These are phyloP conservation scores for grape (Vitis vinifera) DNA, from an alignment of 164 flowering plant genomes.

Conservation along the genomic window DNA sequence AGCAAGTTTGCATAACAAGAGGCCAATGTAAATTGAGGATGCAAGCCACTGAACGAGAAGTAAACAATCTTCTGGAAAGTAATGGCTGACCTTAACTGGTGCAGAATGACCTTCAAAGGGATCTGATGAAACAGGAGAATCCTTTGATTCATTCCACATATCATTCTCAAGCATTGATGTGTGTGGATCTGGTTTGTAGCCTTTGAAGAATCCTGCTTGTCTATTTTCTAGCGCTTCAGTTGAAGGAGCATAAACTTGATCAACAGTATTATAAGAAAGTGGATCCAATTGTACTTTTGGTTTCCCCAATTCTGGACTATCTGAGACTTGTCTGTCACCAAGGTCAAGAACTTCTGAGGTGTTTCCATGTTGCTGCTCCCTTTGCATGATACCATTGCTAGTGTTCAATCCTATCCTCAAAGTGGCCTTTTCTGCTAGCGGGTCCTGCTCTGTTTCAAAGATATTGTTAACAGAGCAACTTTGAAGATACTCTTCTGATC, in stretches of 20 bases:
- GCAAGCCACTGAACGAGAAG: neutral
- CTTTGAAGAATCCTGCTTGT: constrained; percentile 18
- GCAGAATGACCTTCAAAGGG: constrained; percentile 22
- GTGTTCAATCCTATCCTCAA: constrained; percentile 13
- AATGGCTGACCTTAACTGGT: constrained; percentile 32
- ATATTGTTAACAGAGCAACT: constrained; percentile 17
- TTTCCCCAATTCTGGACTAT: constrained; percentile 14
- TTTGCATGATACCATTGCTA: constrained; percentile 17
- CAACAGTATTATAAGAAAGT: constrained; percentile 27
- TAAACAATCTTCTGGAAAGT: neutral
- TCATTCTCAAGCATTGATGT: constrained; percentile 13
- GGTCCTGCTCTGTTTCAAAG: constrained; percentile 22
- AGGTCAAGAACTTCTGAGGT: constrained; percentile 18
- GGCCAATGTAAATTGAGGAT: neutral
- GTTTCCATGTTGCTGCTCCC: constrained; percentile 7
- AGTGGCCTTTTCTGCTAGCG: constrained; percentile 13
- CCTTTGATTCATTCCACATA: neutral
- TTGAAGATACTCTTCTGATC: constrained; percentile 18
- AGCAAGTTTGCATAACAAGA: neutral
- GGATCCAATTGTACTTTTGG: constrained; percentile 24
- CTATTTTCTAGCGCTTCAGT: constrained; percentile 19
- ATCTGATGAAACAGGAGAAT: constrained; percentile 22
- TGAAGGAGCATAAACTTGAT: constrained; percentile 22
- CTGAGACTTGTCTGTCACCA: constrained; percentile 11
- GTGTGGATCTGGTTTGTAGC: constrained; percentile 1